These are phyloP conservation scores for Cenchrus americanus DNA, from an alignment of 176 grass and related monocot genomes.

Conservation along the genomic window DNA sequence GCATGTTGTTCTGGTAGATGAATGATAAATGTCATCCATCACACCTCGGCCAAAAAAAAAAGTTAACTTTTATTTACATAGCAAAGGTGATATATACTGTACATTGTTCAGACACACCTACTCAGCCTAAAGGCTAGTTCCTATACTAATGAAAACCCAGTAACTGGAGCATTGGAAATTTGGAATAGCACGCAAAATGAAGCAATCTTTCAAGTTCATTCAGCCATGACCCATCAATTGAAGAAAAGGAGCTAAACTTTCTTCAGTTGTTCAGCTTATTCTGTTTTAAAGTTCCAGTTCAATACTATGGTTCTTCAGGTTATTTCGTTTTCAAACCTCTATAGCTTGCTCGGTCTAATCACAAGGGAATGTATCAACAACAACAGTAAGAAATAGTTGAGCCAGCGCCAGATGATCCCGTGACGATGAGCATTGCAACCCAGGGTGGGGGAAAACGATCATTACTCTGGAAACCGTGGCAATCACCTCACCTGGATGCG, in stretches of 20 bases:
- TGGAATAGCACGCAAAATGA: background rate
- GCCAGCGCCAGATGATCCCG: slow-evolving; percentile 1
- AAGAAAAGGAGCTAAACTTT: background rate
- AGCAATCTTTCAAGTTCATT: slow-evolving; percentile 7
- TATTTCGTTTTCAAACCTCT: background rate
- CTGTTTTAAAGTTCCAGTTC: background rate
- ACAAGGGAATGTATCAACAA: background rate
- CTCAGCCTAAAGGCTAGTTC: slow-evolving; percentile 2
- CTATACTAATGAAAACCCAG: background rate
- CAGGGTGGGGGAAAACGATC: background rate
- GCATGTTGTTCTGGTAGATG: background rate
- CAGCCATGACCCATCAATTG: background rate
- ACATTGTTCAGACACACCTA: background rate
- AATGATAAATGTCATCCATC: background rate
- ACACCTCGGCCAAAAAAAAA: background rate
- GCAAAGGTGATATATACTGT: background rate
- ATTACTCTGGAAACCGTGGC: background rate
- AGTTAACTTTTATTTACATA: background rate
- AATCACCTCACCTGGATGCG: slow-evolving; percentile 79
- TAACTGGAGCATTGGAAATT: background rate
- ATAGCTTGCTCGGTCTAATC: background rate
- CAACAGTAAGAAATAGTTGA: background rate
- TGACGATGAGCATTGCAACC: background rate
- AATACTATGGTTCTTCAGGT: background rate
- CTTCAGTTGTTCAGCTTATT: background rate